Conservation (phyloP, 2,329 filamentous ascomycete genomes). For the Trichophyton benhamiae region DNA sequence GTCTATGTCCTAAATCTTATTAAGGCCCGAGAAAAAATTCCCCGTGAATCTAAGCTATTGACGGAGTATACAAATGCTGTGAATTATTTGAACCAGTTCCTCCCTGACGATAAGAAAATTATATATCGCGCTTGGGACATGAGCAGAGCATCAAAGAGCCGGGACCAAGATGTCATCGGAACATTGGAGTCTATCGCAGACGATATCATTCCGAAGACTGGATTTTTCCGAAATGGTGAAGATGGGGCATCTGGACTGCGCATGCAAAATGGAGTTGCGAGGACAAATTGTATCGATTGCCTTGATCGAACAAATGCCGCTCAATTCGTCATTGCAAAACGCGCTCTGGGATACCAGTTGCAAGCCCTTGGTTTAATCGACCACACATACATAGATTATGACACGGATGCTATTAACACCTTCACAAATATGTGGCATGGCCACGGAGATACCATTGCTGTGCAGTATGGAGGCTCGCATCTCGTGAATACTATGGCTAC, state of each 20-base stretch:
- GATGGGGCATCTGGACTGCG: slow-evolving; percentile 50
- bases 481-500: slow-evolving; percentile 99
- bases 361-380: slow-evolving; percentile 81
- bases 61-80: slow-evolving; percentile 79
- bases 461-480: slow-evolving; percentile 95
- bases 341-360: slow-evolving; percentile 80
- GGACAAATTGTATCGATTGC: slow-evolving; percentile 97
- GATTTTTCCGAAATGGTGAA: slow-evolving; percentile 91
- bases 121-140: slow-evolving; percentile 96
- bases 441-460: slow-evolving; percentile 92
- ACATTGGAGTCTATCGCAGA: slow-evolving; percentile 83
- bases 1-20: slow-evolving; percentile 87
- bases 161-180: slow-evolving; percentile 86
- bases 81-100: slow-evolving; percentile 84
- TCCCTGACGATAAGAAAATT: slow-evolving; percentile 73
- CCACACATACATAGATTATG: slow-evolving; percentile 69
- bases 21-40: slow-evolving; percentile 74
- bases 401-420: slow-evolving; percentile 88
- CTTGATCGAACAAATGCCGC: slow-evolving; percentile 94
- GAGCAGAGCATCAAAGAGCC: slow-evolving; percentile 85
- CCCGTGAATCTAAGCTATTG: slow-evolving; percentile 81
- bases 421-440: slow-evolving; percentile 99
- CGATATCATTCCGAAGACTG: slow-evolving; percentile 70
- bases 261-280: slow-evolving; percentile 81
- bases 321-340: slow-evolving; percentile 94